Conservation (phyloP, 306 rosid species). For the Clitoria ternatea region DNA sequence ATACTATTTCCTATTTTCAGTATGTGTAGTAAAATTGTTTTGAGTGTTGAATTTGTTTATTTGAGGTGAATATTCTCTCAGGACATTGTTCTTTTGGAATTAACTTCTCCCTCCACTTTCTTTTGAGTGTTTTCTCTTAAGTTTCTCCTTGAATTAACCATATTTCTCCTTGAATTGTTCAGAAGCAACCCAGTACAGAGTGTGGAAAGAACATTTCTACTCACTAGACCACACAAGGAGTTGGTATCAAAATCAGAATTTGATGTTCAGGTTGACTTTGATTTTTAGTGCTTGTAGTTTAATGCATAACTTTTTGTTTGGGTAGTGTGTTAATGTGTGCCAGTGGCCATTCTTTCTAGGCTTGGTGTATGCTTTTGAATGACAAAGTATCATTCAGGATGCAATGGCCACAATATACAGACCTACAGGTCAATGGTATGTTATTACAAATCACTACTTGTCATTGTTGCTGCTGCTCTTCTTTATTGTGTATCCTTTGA, state of each 20-base stretch:
- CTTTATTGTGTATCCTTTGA: slow-evolving; percentile 5
- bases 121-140: not conserved
- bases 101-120: not conserved
- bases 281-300: slow-evolving; percentile 11
- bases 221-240: slow-evolving; percentile 67
- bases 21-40: not conserved
- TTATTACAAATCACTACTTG: not conserved
- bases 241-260: slow-evolving; percentile 60
- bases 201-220: slow-evolving; percentile 80
- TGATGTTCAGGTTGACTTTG: slow-evolving; percentile 79
- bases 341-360: slow-evolving; percentile 43
- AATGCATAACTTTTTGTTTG: not conserved
- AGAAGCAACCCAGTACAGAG: slow-evolving; percentile 77
- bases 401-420: slow-evolving; percentile 98
- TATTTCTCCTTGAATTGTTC: slow-evolving; percentile 27
- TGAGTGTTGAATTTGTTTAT: not conserved
- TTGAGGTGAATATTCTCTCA: not conserved
- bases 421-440: slow-evolving; percentile 90
- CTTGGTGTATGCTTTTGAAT: slow-evolving; percentile 99
- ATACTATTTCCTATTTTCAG: not conserved
- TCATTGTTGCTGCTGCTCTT: not conserved
- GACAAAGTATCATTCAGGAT: slow-evolving; percentile 95
- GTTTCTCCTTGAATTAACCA: slow-evolving; percentile 7
- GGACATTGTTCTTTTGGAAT: not conserved
- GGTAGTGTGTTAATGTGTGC: slow-evolving; percentile 22